phyloP scores from a whole-genome alignment of 176 grass and related monocot genomes.

The Zoysia pacifica region DNA sequence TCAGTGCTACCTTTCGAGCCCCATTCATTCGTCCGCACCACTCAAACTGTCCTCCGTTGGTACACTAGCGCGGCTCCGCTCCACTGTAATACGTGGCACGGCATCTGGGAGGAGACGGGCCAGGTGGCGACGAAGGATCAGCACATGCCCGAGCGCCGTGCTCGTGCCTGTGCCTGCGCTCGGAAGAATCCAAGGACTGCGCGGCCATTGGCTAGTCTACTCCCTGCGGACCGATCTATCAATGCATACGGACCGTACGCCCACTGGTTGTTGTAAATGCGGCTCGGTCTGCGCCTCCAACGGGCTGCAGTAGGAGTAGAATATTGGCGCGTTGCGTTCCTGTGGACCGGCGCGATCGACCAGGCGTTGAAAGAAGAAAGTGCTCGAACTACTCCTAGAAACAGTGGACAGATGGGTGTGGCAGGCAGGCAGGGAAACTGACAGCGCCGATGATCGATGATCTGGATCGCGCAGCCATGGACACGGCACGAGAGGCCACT shows the following conservation, averaged over 20 bases:
- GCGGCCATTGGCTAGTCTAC: slow-evolving; percentile 4
- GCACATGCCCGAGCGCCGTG: slow-evolving; percentile 28
- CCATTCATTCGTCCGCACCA: background rate
- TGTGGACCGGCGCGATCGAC: background rate
- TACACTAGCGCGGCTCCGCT: slow-evolving; percentile 5
- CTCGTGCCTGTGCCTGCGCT: background rate
- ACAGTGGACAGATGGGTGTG: background rate
- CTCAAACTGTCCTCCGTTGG: slow-evolving; percentile 6
- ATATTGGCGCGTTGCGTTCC: background rate
- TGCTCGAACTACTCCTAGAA: background rate
- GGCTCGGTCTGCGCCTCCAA: background rate
- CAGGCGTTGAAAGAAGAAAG: too few species aligned
- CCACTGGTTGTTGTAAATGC: background rate
- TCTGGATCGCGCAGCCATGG: slow-evolving; percentile 7
- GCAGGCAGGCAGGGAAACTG: background rate
- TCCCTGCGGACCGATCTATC: background rate
- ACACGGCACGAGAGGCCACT: slow-evolving; percentile 23
- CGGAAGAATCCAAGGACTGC: slow-evolving; percentile 43
- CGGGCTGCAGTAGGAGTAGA: background rate
- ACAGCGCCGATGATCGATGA: slow-evolving; percentile 8
- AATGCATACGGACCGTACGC: slow-evolving; percentile 14
- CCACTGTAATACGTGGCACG: background rate
- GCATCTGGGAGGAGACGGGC: background rate
- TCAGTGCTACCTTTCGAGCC: background rate
- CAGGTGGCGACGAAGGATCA: background rate